Percentiles rank a stretch among this genome's conserved stretches.
phyloP scores from a whole-genome alignment of 805 yeast species.

The Blastobotrys chiropterorum region DNA sequence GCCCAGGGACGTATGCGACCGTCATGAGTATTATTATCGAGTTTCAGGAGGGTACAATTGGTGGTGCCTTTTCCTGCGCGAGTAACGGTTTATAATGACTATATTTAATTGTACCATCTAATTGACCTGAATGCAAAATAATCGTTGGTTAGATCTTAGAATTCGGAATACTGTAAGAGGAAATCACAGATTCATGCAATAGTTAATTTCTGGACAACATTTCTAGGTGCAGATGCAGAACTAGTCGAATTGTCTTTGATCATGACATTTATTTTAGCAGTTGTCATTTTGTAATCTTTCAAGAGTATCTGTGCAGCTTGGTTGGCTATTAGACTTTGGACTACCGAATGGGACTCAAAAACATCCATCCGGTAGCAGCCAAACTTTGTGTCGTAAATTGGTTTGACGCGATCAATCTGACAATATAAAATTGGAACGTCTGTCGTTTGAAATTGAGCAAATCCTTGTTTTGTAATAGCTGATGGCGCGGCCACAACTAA shows the following conservation, averaged over 20 bases:
- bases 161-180: neutral
- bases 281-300: neutral
- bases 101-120: neutral
- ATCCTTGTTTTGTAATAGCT: neutral
- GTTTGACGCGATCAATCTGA: neutral
- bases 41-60: constrained; percentile 43
- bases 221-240: neutral
- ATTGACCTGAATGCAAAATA: neutral
- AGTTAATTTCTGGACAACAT: neutral
- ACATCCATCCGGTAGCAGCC: neutral
- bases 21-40: constrained; percentile 49
- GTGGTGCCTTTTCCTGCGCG: constrained; percentile 47
- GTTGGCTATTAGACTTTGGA: neutral
- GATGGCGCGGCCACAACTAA: constrained; percentile 2
- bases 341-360: neutral
- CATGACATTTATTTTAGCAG: neutral
- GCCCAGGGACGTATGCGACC: constrained; percentile 54
- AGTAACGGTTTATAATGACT: constrained; percentile 33
- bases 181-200: neutral
- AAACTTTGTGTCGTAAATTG: neutral
- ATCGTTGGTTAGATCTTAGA: neutral
- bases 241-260: neutral
- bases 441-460: neutral
- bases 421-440: neutral
- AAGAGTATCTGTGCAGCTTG: neutral